phyloP scores from a whole-genome alignment of 1,139 yeast genomes.

The Nematodospora anomalae region DNA sequence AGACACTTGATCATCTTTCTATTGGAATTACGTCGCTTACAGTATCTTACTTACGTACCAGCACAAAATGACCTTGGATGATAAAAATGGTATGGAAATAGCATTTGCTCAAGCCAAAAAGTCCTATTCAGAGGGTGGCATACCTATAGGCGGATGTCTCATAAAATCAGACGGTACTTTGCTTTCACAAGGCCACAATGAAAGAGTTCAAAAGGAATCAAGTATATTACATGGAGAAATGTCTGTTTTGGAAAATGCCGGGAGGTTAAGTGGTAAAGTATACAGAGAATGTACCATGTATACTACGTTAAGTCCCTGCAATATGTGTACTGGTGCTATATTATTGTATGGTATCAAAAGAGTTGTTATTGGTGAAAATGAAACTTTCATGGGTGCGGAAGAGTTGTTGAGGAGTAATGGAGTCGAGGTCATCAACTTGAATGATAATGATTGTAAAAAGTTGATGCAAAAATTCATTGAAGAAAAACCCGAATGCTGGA shows the following conservation, averaged over 20 bases:
- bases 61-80: constrained; percentile 54
- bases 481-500: constrained; percentile 81
- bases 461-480: constrained; percentile 75
- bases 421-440: constrained; percentile 69
- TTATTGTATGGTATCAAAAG: constrained; percentile 82
- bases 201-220: constrained; percentile 77
- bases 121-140: constrained; percentile 75
- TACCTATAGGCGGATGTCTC: constrained; percentile 83
- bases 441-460: constrained; percentile 66
- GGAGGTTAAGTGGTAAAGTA: constrained; percentile 68
- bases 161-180: constrained; percentile 75
- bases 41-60: background rate
- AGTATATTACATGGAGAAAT: constrained; percentile 91
- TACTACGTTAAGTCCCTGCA: constrained; percentile 89
- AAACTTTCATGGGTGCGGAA: constrained; percentile 76
- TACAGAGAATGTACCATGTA: constrained; percentile 79
- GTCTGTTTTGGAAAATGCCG: constrained; percentile 84
- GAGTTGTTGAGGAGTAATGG: constrained; percentile 65
- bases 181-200: constrained; percentile 84
- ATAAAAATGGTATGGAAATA: constrained; percentile 61
- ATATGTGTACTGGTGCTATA: constrained; percentile 95
- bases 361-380: constrained; percentile 86
- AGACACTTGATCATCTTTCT: no score
- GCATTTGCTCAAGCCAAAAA: constrained; percentile 72
- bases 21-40: no score